Evolutionary conservation across 768 basidiomycete species (phyloP).

Genomic region (Calocybe gangraenosa): DNA sequence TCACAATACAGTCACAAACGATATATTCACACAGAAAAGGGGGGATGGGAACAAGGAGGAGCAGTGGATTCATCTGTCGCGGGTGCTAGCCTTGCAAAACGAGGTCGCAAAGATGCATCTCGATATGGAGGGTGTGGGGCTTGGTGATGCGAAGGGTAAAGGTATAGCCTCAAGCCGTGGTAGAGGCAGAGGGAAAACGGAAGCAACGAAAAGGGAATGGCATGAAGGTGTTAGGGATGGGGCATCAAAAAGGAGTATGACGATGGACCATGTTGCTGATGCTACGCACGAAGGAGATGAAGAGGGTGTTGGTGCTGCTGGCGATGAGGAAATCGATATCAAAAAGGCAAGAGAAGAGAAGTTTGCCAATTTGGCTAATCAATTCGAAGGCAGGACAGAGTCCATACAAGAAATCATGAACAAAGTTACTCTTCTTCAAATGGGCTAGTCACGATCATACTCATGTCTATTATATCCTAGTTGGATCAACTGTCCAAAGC

Average conservation of each 20-base stretch:
- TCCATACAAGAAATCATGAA: conserved; percentile 69
- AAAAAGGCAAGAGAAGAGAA: conserved; percentile 59
- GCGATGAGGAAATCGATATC: conserved; percentile 52
- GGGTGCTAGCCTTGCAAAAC: conserved; percentile 67
- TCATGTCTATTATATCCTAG: conserved; percentile 26
- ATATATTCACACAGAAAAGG: conserved; percentile 12
- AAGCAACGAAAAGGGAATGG: conserved; percentile 4
- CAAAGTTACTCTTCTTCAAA: conserved; percentile 37
- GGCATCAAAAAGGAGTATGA: conserved; percentile 11
- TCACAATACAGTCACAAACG: neutral
- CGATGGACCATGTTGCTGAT: conserved; percentile 21
- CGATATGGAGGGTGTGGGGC: conserved; percentile 67
- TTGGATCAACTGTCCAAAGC: conserved; percentile 54
- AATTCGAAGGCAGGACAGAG: conserved; percentile 66
- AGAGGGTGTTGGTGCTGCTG: conserved; percentile 44
- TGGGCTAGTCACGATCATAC: neutral
- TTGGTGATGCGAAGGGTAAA: conserved; percentile 28
- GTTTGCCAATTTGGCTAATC: conserved; percentile 61
- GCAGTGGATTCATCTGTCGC: conserved; percentile 64
- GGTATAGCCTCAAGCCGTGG: conserved; percentile 30
- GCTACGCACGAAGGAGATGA: conserved; percentile 39
- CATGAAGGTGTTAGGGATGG: conserved; percentile 5
- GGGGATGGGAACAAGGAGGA: conserved; percentile 36
- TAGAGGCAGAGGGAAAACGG: conserved; percentile 20
- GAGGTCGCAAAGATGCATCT: conserved; percentile 70